Evolutionary conservation across 371 early-diverging fungal genomes (phyloP), one percentile per base, ranked within the genome.

Genomic region (Apophysomyces sp.): DNA sequence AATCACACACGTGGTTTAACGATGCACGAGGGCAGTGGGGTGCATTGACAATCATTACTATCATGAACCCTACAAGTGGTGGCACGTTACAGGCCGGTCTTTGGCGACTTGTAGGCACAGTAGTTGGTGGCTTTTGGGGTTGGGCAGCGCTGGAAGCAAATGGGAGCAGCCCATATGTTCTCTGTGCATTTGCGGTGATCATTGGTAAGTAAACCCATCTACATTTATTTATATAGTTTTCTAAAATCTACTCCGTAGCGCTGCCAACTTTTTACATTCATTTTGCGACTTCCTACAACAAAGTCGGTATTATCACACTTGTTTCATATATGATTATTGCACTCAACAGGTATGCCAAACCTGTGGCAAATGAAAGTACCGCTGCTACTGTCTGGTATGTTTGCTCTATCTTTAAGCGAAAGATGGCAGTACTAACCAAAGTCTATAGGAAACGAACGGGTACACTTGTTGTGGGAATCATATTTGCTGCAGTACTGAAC

Each of bases 11-110:
- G 0, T 74, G 78, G 64, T 74, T 82, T 30, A 64, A 67, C 21
- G 70, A 63, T 8, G 78, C 74, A 30, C 76, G 83, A 52, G 85
- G 87, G 15, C 85, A 84, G 54, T 86, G 87, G 87, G 75, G 83
- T 0, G 74, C 78, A 44, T 60, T 86, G 72, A 77, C 81, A 0
- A 69, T 76, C 7, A 68, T 76, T 57, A 67, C 71, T 3, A 70
- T 76, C 16, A 40, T 76, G 44, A 69, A 71, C 11, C 77, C 77
- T 1, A 71, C 77, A 8, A 63, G 78, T 52, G 87, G 87, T 13
- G 87, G 84, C 6, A 84, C 85, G 0, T 72, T 81, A 12, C 61
- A 73, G 41, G 84, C 83, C 29, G 77, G 84, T 39, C 66, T 74
- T 15, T 81, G 82, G 81, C 72, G 87, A 66, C 67, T 86, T 32